Conservation (phyloP, 2,329 filamentous ascomycete species). For the Aaosphaeria pasadenensis region DNA sequence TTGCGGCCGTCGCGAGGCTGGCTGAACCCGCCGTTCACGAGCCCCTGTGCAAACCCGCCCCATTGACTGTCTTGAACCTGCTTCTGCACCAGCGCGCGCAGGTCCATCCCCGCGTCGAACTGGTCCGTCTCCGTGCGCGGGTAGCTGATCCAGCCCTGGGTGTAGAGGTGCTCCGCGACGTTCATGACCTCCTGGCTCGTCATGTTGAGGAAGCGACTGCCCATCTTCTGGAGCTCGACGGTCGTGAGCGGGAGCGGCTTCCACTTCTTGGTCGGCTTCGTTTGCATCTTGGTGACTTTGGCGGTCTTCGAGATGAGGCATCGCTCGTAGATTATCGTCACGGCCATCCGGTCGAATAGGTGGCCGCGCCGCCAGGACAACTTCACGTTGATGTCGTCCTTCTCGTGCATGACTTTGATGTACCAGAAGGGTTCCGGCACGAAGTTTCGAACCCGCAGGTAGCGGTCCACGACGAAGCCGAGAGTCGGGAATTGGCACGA, state of each 20-base stretch:
- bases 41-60: slow-evolving; percentile 74
- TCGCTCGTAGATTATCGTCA: slow-evolving; percentile 79
- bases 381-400: slow-evolving; percentile 73
- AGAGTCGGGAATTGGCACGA: slow-evolving; percentile 97
- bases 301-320: slow-evolving; percentile 75
- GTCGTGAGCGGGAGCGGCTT: slow-evolving; percentile 92
- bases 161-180: slow-evolving; percentile 81
- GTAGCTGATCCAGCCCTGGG: slow-evolving; percentile 95
- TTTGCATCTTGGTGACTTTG: slow-evolving; percentile 78
- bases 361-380: slow-evolving; percentile 81
- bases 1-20: slow-evolving; percentile 79
- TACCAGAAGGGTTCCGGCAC: slow-evolving; percentile 89
- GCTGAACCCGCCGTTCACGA: slow-evolving; percentile 73
- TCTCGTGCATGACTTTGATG: slow-evolving; percentile 78
- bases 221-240: slow-evolving; percentile 94
- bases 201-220: slow-evolving; percentile 84
- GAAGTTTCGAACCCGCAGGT: slow-evolving; percentile 91
- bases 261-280: slow-evolving; percentile 91
- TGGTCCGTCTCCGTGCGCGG: slow-evolving; percentile 96
- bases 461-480: slow-evolving; percentile 94
- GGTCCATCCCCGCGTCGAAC: slow-evolving; percentile 86
- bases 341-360: slow-evolving; percentile 82
- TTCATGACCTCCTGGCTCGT: slow-evolving; percentile 88
- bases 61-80: slow-evolving; percentile 74
- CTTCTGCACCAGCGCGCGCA: slow-evolving; percentile 76